Percentiles rank a stretch among this genome's conserved stretches.
Conservation (phyloP, 805 yeast genomes). For the Saccharomycopsis sp. region DNA sequence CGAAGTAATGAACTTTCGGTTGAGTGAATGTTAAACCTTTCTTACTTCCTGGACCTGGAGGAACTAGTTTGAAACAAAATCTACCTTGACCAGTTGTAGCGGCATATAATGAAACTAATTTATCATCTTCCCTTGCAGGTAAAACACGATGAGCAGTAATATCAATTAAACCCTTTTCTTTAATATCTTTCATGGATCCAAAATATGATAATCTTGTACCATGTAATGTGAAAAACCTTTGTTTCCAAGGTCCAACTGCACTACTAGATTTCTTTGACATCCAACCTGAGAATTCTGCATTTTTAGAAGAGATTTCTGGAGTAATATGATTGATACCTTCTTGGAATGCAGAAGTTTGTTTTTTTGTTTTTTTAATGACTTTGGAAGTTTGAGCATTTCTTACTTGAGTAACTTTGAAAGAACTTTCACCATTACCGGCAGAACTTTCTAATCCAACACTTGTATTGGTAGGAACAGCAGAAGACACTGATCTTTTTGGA, state of each 20-base stretch:
- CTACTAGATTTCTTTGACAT: conserved; percentile 87
- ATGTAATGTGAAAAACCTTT: conserved; percentile 73
- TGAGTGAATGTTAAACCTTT: conserved; percentile 95
- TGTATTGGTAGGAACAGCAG: conserved; percentile 28
- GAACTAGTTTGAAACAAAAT: conserved; percentile 82
- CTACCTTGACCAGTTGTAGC: conserved; percentile 93
- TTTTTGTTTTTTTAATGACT: conserved; percentile 34
- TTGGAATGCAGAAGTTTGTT: conserved; percentile 66
- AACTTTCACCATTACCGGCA: conserved; percentile 1
- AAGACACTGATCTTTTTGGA: conserved; percentile 7
- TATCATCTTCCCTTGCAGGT: conserved; percentile 78
- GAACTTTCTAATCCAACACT: conserved; percentile 23
- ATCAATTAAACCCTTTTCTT: conserved; percentile 89
- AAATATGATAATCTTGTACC: conserved; percentile 91
- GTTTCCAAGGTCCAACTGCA: conserved; percentile 86
- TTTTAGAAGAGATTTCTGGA: conserved; percentile 67
- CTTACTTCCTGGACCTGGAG: conserved; percentile 95
- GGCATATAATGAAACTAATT: conserved; percentile 76
- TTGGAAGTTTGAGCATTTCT: conserved; percentile 17
- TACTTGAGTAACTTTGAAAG: conserved; percentile 16
- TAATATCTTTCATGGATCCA: conserved; percentile 61
- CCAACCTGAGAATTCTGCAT: conserved; percentile 85
- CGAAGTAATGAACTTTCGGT: conserved; percentile 92
- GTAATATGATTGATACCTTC: conserved; percentile 77
- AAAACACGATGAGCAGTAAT: conserved; percentile 89